These are phyloP conservation scores for Pestalotiopsis sp. DNA, from an alignment of 2,329 filamentous ascomycete species.

Conservation along the genomic window DNA sequence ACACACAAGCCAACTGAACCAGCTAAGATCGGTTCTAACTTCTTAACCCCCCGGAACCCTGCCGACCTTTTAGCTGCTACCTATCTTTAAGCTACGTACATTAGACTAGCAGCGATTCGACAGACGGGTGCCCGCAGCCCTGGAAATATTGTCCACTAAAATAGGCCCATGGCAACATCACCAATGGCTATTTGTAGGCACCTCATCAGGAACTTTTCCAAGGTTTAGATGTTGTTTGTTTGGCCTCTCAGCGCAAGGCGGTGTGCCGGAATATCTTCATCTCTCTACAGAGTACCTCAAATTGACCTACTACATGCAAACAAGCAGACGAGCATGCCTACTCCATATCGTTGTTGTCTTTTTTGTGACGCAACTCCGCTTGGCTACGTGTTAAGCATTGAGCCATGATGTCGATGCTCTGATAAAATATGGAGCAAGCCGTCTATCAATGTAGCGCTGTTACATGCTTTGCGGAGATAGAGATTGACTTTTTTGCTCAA, in stretches of 20 bases:
- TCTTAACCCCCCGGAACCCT: not conserved
- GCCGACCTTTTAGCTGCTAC: not conserved
- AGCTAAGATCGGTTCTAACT: not conserved
- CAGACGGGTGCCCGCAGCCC: not conserved
- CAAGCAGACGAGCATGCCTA: constrained; percentile 9
- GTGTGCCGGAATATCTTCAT: not conserved
- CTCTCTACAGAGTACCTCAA: not conserved
- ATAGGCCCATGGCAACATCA: not conserved
- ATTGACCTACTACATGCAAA: not conserved
- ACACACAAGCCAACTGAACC: not conserved
- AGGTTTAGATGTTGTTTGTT: not conserved
- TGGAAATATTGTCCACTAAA: not conserved
- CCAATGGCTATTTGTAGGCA: not conserved
- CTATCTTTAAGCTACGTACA: not conserved
- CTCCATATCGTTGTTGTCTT: not conserved
- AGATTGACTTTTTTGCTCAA: not conserved
- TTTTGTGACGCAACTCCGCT: not conserved
- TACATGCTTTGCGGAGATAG: not conserved
- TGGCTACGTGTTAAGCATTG: not conserved
- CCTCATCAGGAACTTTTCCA: not conserved
- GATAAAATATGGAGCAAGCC: not conserved
- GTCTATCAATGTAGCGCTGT: not conserved
- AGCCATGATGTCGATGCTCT: not conserved
- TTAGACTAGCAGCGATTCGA: not conserved
- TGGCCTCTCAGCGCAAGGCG: not conserved